These are phyloP conservation scores for Platismatia glauca DNA, from an alignment of 495 filamentous ascomycete genomes.

Conservation along the genomic window DNA sequence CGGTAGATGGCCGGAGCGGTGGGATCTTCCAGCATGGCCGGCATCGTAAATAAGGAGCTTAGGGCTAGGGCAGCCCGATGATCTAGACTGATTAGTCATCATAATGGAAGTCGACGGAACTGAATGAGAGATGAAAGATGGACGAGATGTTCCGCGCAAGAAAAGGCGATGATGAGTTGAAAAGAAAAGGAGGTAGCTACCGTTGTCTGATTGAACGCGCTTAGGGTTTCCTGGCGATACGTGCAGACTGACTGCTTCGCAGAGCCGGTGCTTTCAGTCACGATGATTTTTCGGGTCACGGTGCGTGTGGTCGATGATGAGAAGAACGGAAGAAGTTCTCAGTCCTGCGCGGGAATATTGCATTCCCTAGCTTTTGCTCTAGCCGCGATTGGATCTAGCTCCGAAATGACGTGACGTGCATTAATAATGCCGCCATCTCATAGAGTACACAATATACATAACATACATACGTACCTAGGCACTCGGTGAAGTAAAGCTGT, in stretches of 20 bases:
- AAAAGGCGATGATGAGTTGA: not conserved
- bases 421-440: not conserved
- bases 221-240: conserved; percentile 1
- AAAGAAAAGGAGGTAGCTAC: not conserved
- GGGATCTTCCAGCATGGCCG: conserved; percentile 78
- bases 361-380: conserved; percentile 7
- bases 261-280: conserved; percentile 12
- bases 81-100: conserved; percentile 3
- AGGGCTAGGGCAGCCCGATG: conserved; percentile 3
- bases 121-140: not conserved
- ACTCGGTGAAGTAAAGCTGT: too few species aligned
- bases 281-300: conserved; percentile 1
- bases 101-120: not conserved
- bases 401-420: not conserved
- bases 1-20: conserved; percentile 41
- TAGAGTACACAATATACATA: too few species aligned
- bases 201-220: conserved; percentile 2
- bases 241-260: conserved; percentile 18
- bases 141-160: not conserved
- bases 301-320: conserved; percentile 18
- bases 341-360: conserved; percentile 22
- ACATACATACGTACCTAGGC: too few species aligned
- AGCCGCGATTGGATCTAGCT: not conserved
- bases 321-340: conserved; percentile 21
- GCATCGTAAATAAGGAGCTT: conserved; percentile 44